Base-by-base conservation (phyloP, 2,329 filamentous ascomycete genomes). In the Xylariales sp. region DNA sequence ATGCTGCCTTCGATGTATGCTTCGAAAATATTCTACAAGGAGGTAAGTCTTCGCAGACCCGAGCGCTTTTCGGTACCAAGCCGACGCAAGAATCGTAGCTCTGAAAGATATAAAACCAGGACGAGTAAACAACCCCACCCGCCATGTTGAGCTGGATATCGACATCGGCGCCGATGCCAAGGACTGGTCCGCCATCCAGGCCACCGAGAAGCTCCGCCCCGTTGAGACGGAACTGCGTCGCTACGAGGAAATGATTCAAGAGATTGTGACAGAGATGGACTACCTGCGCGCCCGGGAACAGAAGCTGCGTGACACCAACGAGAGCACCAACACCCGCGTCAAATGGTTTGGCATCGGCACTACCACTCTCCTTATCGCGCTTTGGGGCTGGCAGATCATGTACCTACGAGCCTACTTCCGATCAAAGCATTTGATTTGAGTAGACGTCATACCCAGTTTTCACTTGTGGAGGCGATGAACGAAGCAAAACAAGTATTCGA, bases 311-410 rank as follows among this genome's bases (percentile, higher is more conserved):
- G 95, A 99, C 83, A 99, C 96, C 75, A 99, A 99, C 82, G 96
- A 99, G 90, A 98, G 95, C 86, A 99, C 96, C 73, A 99, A 99
- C 83, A 96, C 92, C 83, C 89, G 96, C 67, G 96, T 99, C 77
- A 99, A 98, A 86, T 98, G 93, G 94, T 99, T 99, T 82, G 95
- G 95, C 56, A 90, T 97, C 80, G 89, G 90, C 72, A 98, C 95
- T 34, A 98, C 97, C 83, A 91, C 93, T 70, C 91, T 97, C 85
- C 84, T 99, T 75, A 85, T 97, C 73, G 93, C 89, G 41, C 85
- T 99, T 75, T 97, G 96, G 81, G 94, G 85, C 49, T 99, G 96
- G 96, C 96, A 99, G 89, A 93, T 99, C 78, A 90, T 99, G 79
- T 99, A 99, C 83, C 86, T 99, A 82, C 88, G 96, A 80, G 94